Base-by-base conservation (phyloP, 148 eudicot genomes). In the Selenicereus undatus region DNA sequence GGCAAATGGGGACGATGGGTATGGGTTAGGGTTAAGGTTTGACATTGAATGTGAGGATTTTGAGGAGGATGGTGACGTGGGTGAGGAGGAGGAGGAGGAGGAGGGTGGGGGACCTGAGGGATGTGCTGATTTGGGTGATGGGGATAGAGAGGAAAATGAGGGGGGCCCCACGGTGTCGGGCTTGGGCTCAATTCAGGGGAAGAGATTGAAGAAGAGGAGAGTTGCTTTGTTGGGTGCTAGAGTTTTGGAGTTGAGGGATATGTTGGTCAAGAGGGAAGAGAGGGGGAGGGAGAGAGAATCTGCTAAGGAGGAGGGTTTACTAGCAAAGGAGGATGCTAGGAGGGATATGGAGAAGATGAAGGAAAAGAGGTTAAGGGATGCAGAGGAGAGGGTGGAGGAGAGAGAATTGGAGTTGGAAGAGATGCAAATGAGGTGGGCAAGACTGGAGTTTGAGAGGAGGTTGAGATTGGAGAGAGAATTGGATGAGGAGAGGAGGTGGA, bases 211-310 rank as follows among this genome's bases (percentile, higher is more conserved):
- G 73, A 88, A 85, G 60, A 84, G 81, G 85, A 86, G 81, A 78
- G 81, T 91, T 78, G 88, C 89, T 26, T 86, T 85, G 74, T 77
- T 88, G 73, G 89, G 92, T 81, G 92, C 85, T 76, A 82, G 84
- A 43, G 87, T 93, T 70, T 86, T 90, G 85, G 90, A 90, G 78
- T 66, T 91, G 87, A 86, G 92, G 82, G 95, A 91, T 60, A 83
- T 82, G 81, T 64, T 89, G 74, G 32, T 87, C 79, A 84, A 84
- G 88, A 89, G 94, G 66, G 97, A 93, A 30, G 94, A 91, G 74
- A 89, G 79, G 83, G 88, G 90, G 65, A 90, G 88, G 71, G 92
- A 85, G 82, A 88, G 91, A 74, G 92, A 91, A 70, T 87, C 91
- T 85, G 74, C 42, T 36, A 81, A 85, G 68, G 98, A 91, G 77